Conservation (phyloP, 2,329 filamentous ascomycete species). For the Aspergillus persii region DNA sequence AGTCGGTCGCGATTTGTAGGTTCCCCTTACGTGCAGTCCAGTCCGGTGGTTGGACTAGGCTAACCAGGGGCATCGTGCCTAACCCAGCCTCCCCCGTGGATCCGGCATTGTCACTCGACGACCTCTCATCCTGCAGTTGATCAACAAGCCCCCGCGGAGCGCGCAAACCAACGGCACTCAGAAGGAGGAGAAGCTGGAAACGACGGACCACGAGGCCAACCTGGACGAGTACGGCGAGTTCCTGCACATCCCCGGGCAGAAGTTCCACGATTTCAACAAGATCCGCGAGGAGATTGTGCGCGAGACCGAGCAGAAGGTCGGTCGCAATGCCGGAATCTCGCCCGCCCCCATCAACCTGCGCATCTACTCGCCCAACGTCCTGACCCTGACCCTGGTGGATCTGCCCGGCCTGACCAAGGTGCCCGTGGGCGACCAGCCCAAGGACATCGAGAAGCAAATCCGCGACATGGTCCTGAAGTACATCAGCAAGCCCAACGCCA, state of each 20-base stretch:
- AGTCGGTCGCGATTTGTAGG: conserved; percentile 97
- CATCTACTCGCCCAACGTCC: conserved; percentile 97
- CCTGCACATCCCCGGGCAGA: conserved; percentile 93
- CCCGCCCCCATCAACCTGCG: conserved; percentile 95
- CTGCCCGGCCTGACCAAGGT: conserved; percentile 95
- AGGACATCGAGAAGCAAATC: conserved; percentile 96
- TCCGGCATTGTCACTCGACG: conserved; percentile 96
- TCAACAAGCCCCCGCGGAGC: conserved; percentile 74
- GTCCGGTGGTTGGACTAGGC: conserved; percentile 9
- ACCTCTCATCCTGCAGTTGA: conserved; percentile 94
- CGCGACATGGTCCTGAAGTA: conserved; percentile 98
- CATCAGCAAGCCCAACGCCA: conserved; percentile 97
- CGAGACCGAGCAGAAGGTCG: conserved; percentile 95
- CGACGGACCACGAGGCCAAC: conserved; percentile 84
- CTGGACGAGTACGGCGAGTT: conserved; percentile 98
- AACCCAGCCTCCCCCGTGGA: conserved; percentile 80
- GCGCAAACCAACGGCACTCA: conserved; percentile 69
- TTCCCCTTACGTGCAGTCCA: neutral
- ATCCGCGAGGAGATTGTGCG: conserved; percentile 96
- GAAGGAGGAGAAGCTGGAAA: conserved; percentile 61
- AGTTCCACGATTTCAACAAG: conserved; percentile 97
- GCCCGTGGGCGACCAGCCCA: conserved; percentile 90
- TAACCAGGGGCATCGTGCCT: conserved; percentile 21
- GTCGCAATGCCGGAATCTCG: conserved; percentile 93
- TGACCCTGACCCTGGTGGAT: conserved; percentile 95